These are phyloP conservation scores for Hypomontagnella monticulosa DNA, from an alignment of 495 filamentous ascomycete genomes.

Conservation along the genomic window DNA sequence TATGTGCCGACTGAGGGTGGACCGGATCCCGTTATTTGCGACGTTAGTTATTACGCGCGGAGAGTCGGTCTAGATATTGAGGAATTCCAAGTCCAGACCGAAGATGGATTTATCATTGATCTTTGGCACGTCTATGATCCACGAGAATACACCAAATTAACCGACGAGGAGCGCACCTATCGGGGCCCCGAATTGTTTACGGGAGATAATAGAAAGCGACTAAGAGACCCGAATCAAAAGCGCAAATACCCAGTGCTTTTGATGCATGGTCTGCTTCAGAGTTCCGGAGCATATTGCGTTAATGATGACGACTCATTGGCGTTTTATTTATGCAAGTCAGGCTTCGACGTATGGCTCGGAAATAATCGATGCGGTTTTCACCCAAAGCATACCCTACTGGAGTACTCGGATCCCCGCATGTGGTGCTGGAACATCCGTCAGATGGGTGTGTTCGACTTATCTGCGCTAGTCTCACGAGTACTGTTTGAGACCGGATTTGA, in stretches of 20 bases:
- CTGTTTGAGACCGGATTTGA: conserved; percentile 83
- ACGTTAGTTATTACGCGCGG: conserved; percentile 87
- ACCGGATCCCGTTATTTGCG: conserved; percentile 77
- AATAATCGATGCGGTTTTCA: conserved; percentile 92
- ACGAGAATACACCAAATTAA: conserved; percentile 65
- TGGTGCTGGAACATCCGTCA: conserved; percentile 97
- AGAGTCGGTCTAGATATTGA: conserved; percentile 90
- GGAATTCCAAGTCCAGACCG: conserved; percentile 84
- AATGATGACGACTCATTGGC: conserved; percentile 92
- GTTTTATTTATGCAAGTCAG: conserved; percentile 89
- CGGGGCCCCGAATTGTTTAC: conserved; percentile 55
- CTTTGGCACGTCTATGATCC: conserved; percentile 94
- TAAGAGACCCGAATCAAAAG: conserved; percentile 46
- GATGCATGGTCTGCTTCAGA: conserved; percentile 90
- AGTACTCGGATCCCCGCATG: conserved; percentile 85
- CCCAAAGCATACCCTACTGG: conserved; percentile 77
- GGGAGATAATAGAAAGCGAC: conserved; percentile 22
- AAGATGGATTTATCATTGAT: conserved; percentile 91
- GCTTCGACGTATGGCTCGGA: conserved; percentile 97
- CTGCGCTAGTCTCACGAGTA: conserved; percentile 85
- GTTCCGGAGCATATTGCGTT: conserved; percentile 85
- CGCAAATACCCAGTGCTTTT: conserved; percentile 88
- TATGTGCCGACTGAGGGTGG: conserved; percentile 81
- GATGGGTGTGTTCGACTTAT: conserved; percentile 91
- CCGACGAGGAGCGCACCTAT: conserved; percentile 50